A percentile compares a stretch with the other conserved stretches of the same genome.
phyloP scores from a whole-genome alignment of 177 flowering plant species.

The Tripterygium wilfordii region DNA sequence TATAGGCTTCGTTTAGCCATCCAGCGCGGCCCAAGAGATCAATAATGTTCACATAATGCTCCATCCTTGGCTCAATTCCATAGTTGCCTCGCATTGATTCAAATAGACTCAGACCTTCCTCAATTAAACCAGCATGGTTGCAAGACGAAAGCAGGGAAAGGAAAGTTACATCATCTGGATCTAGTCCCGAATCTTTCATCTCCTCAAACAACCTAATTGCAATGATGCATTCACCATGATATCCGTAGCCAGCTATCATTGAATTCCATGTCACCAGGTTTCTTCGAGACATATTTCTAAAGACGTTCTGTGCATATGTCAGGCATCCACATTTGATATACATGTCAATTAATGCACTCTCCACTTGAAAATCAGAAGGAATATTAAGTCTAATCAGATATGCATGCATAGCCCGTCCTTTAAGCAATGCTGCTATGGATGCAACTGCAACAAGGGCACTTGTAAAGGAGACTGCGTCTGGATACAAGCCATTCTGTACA shows the following conservation, averaged over 20 bases:
- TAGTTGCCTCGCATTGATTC: constrained; percentile 38
- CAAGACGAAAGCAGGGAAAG: constrained; percentile 59
- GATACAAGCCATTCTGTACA: constrained; percentile 27
- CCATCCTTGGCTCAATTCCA: constrained; percentile 44
- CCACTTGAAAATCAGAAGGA: constrained; percentile 37
- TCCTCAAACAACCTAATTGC: constrained; percentile 38
- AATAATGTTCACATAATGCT: constrained; percentile 52
- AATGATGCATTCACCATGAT: constrained; percentile 38
- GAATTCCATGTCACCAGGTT: constrained; percentile 49
- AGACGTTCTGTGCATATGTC: constrained; percentile 24
- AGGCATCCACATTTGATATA: constrained; percentile 60
- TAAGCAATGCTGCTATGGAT: constrained; percentile 38
- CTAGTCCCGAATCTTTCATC: constrained; percentile 35
- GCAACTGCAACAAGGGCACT: constrained; percentile 44
- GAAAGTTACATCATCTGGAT: constrained; percentile 57
- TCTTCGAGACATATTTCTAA: constrained; percentile 27
- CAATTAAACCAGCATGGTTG: constrained; percentile 57
- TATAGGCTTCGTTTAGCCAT: constrained; percentile 42
- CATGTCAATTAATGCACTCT: constrained; percentile 63
- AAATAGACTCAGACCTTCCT: constrained; percentile 43
- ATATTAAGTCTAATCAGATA: constrained; percentile 31
- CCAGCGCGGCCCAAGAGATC: constrained; percentile 71
- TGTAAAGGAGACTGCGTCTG: constrained; percentile 47
- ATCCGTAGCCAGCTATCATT: constrained; percentile 52
- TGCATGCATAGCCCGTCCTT: constrained; percentile 54